Percentiles rank a stretch among this genome's conserved stretches.
phyloP scores from a whole-genome alignment of 2,329 filamentous ascomycete species.

The Colletotrichum sp. region DNA sequence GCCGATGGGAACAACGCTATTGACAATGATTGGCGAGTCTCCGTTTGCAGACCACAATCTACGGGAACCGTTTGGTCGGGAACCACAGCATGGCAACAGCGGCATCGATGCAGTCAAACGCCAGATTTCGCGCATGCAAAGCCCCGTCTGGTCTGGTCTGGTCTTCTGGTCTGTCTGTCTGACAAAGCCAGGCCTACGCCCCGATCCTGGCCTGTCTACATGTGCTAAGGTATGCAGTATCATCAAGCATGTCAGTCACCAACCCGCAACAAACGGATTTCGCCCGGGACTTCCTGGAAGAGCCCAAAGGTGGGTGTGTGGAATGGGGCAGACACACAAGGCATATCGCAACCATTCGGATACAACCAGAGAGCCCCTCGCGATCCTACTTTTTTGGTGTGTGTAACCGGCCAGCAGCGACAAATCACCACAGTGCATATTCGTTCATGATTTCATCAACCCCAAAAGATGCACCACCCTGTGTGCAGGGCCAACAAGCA shows the following conservation, averaged over 20 bases:
- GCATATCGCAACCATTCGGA: neutral
- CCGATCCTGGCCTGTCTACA: neutral
- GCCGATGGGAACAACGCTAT: slow-evolving; percentile 19
- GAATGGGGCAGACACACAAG: neutral
- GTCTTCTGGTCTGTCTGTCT: neutral
- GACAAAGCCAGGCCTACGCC: slow-evolving; percentile 5
- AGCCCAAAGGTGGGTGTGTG: neutral
- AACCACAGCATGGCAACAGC: slow-evolving; percentile 24
- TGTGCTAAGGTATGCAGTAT: neutral
- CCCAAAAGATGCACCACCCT: neutral
- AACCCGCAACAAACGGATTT: neutral
- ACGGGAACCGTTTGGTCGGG: slow-evolving; percentile 22
- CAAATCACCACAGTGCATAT: neutral
- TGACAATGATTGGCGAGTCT: slow-evolving; percentile 19
- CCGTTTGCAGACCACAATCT: slow-evolving; percentile 23
- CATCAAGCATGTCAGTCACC: neutral
- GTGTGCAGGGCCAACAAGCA: neutral
- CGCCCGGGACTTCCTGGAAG: neutral
- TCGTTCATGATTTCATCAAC: neutral
- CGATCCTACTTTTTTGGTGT: neutral
- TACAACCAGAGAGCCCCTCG: neutral
- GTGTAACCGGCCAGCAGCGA: neutral
- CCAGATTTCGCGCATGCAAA: slow-evolving; percentile 28
- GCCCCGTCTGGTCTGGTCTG: neutral
- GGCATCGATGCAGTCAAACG: slow-evolving; percentile 28